These are phyloP conservation scores for Hortaea werneckii DNA, from an alignment of 2,329 filamentous ascomycete species.

Conservation along the genomic window DNA sequence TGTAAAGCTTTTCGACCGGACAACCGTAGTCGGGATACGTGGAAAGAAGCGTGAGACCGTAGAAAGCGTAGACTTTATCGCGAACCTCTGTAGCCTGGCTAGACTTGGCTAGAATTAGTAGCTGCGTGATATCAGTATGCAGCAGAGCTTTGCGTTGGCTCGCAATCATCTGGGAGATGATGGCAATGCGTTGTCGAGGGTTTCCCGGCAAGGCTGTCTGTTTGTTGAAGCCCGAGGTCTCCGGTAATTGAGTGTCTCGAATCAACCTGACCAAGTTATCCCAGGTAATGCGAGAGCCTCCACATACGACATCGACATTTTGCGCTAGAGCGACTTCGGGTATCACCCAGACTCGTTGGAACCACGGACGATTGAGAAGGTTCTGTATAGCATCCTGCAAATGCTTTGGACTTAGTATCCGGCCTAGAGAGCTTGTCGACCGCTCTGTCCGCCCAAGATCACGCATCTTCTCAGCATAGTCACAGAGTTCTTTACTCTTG, in stretches of 20 bases:
- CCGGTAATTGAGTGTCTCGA: slow-evolving; percentile 11
- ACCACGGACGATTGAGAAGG: slow-evolving; percentile 20
- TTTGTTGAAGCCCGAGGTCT: slow-evolving; percentile 18
- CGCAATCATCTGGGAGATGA: slow-evolving; percentile 21
- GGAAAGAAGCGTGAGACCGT: slow-evolving; percentile 17
- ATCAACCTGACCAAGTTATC: slow-evolving; percentile 20
- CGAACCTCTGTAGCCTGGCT: slow-evolving; percentile 20
- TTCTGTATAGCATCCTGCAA: slow-evolving; percentile 20
- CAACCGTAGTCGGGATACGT: slow-evolving; percentile 16
- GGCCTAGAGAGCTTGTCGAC: slow-evolving; percentile 8
- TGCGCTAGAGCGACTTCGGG: slow-evolving; percentile 15
- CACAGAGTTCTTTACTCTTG: slow-evolving; percentile 18
- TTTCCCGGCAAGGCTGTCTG: slow-evolving; percentile 20
- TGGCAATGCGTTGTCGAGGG: slow-evolving; percentile 20
- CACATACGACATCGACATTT: slow-evolving; percentile 14
- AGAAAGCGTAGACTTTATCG: slow-evolving; percentile 24
- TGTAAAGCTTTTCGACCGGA: slow-evolving; percentile 14
- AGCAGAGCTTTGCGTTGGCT: slow-evolving; percentile 14
- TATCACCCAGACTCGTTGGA: slow-evolving; percentile 20
- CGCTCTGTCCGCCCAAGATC: slow-evolving; percentile 8
- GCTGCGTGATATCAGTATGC: slow-evolving; percentile 22
- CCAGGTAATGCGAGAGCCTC: slow-evolving; percentile 12
- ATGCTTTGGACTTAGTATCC: slow-evolving; percentile 14
- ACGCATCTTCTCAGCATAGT: slow-evolving; percentile 18
- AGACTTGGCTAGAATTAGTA: slow-evolving; percentile 22